Base-by-base conservation (phyloP, 1,284 basidiomycete genomes). In the Phlebopus sp. region DNA sequence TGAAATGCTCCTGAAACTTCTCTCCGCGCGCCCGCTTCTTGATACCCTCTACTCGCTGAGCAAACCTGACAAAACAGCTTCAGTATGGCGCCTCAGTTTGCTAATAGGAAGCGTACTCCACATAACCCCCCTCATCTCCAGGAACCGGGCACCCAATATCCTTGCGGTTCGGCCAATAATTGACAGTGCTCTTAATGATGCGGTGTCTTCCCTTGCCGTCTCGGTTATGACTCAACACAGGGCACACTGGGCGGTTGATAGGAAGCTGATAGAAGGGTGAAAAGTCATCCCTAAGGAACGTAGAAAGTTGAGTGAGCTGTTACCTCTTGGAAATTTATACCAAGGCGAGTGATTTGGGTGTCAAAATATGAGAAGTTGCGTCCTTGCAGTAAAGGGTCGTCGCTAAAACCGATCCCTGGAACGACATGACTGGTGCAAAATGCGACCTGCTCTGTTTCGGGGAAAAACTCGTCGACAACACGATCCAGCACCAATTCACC, bases 321-420 rank as follows among this genome's bases (percentile, higher is more conserved):
- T 40, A 78, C 79, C 67, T 82, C 77, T 62, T 85, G 72, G 74
- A 82, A 87, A 55, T 87, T 87, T 3, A 87, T 68, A 15, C 91
- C 91, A 5, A 92, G 68, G 27, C 89, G 78, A 2, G 79, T 76
- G 40, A 90, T 74, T 59, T 90, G 87, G 0, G 89, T 92, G 63
- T 91, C 89, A 55, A 85, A 81, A 69, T 92, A 93, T 0, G 82
- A 86, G 68, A 92, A 92, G 68, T 90, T 90, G 36, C 91, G 76
- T 14, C 85, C 83, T 68, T 90, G 86, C n/a, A 93, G 73, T 17
- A 93, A 71, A 3, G 90, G 90, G 59, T 92, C 90, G 58, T 88
- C 80, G 53, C 82, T 84, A 65, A 89, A 86, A 38, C 82, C 89
- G 57, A 92, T 89, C 27, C 90, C 89, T 14, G 90, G 87, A 1